Evolutionary conservation across 179 eudicot genomes (phyloP).

Genomic region (Patellifolia procumbens): DNA sequence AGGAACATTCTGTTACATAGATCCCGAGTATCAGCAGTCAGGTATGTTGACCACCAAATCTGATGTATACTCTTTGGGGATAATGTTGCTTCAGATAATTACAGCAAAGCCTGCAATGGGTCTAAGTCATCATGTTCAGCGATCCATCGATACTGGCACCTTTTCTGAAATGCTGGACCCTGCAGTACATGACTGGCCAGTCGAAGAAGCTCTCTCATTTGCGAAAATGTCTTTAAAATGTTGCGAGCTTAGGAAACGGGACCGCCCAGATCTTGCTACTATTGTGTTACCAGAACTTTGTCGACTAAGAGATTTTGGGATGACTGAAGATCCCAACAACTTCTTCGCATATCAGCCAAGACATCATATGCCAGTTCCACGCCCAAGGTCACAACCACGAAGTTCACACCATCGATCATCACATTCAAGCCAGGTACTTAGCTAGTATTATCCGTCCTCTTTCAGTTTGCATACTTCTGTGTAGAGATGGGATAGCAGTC

Average conservation of each 20-base stretch:
- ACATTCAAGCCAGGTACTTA: conserved; percentile 30
- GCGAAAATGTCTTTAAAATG: conserved; percentile 41
- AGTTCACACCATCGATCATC: conserved; percentile 12
- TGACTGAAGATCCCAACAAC: conserved; percentile 28
- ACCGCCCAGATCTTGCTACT: conserved; percentile 45
- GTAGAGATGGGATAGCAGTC: not conserved
- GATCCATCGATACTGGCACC: conserved; percentile 36
- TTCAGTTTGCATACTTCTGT: not conserved
- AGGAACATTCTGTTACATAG: conserved; percentile 53
- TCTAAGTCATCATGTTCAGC: conserved; percentile 40
- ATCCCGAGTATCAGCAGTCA: conserved; percentile 53
- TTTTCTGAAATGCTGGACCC: conserved; percentile 40
- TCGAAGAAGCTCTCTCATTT: conserved; percentile 40
- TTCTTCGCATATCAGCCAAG: conserved; percentile 16
- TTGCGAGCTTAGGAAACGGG: conserved; percentile 49
- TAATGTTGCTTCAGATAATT: conserved; percentile 46
- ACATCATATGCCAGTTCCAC: conserved; percentile 13
- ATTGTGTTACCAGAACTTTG: conserved; percentile 44
- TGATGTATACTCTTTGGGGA: conserved; percentile 45
- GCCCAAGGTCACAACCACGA: conserved; percentile 26
- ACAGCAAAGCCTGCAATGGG: conserved; percentile 50
- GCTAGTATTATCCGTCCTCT: not conserved
- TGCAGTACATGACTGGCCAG: conserved; percentile 43
- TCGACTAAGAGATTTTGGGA: conserved; percentile 35
- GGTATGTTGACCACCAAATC: conserved; percentile 49